A percentile compares a stretch with the other conserved stretches of the same genome.
These are phyloP conservation scores for Huiozyma naganishii DNA, from an alignment of 805 yeast species.

Conservation along the genomic window DNA sequence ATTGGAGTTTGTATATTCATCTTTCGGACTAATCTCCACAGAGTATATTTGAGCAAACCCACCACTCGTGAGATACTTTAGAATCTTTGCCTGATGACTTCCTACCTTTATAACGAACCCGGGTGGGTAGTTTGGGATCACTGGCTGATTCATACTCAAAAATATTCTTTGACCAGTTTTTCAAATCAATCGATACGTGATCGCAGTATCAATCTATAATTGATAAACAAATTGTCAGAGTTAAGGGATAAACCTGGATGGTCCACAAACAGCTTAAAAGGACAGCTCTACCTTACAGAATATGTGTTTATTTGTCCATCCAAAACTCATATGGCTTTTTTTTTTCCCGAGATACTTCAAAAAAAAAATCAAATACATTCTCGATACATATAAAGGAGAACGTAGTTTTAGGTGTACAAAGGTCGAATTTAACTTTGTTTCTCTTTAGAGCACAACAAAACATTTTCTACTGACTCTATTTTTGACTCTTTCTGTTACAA, in stretches of 20 bases:
- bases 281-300: neutral
- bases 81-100: constrained; percentile 58
- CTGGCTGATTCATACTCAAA: constrained; percentile 3
- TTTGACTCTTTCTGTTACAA: too few relatives aligned
- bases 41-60: constrained; percentile 95
- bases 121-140: constrained; percentile 46
- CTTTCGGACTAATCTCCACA: constrained; percentile 56
- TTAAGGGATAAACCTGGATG: neutral
- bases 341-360: too few relatives aligned
- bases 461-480: too few relatives aligned
- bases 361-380: too few relatives aligned
- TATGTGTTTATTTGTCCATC: too few relatives aligned
- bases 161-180: too few relatives aligned
- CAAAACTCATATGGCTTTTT: too few relatives aligned
- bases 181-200: neutral
- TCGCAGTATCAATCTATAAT: neutral
- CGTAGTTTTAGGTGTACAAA: too few relatives aligned
- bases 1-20: constrained; percentile 38
- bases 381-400: too few relatives aligned
- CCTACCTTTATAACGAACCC: constrained; percentile 80
- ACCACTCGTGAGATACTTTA: constrained; percentile 72
- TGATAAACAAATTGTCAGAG: neutral
- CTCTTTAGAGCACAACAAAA: too few relatives aligned
- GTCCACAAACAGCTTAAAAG: neutral
- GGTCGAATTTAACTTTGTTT: too few relatives aligned